Evolutionary conservation across 2,329 filamentous ascomycete species (phyloP), one percentile per base, ranked within the genome.

Genomic region (Alternaria alternata): DNA sequence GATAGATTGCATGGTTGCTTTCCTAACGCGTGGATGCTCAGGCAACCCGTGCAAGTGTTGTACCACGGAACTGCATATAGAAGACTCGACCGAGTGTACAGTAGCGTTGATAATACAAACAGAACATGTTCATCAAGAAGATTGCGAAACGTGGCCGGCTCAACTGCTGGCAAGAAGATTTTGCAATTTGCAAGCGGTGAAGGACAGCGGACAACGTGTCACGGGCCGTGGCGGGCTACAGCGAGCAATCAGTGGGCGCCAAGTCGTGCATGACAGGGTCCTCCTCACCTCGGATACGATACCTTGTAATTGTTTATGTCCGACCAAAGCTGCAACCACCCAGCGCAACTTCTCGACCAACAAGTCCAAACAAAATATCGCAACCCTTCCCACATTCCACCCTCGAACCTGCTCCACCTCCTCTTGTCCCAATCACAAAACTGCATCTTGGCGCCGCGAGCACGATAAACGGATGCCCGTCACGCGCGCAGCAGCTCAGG

Each of bases 231-330:
- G 57, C 56, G 52, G 52, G 46, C 38, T 6, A 32, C 39, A 56
- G 52, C 52, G 58, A 61, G 54, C 58, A 57, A 56, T 59, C 44
- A 59, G 39, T 34, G 52, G 20, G 32, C 38, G 65, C 65, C 62
- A 67, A 65, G 60, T 51, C 52, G 56, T 57, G 57, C 51, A 54
- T 62, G 57, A 63, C 62, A 67, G 63, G 65, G 62, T 53, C 60
- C 64, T 58, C 59, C 48, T 42, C 44, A 28, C 41, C 52, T 56
- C 57, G 46, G 44, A 36, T n/a, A 36, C 46, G 30, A 36, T n/a
- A 38, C 30, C 46, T 24, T 34, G 46, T 36, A 38, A 49, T 49
- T 49, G 30, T 49, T 42, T 18, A 36, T 49, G 46, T 49, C 32
- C 32, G 46, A 49, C 46, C 20, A 9, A 26, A 34, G 46, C 46